Evolutionary conservation across 1,284 basidiomycete species (phyloP).

Genomic region (Mycosarcoma mackinlayi): DNA sequence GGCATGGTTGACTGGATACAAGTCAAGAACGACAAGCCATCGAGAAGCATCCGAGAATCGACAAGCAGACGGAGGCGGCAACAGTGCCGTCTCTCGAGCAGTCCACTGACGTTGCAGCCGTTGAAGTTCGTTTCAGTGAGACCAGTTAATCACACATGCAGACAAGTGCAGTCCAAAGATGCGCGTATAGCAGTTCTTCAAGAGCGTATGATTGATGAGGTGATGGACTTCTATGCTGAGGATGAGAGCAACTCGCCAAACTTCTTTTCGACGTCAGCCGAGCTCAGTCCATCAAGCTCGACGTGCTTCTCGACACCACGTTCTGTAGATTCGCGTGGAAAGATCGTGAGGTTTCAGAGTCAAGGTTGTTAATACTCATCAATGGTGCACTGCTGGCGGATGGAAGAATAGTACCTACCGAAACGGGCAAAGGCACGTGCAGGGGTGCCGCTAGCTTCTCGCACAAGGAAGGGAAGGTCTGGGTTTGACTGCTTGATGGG

Average conservation of each 20-base stretch:
- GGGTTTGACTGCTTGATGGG: conserved; percentile 66
- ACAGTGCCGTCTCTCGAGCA: too few species aligned
- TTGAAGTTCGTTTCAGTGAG: too few species aligned
- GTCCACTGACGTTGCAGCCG: too few species aligned
- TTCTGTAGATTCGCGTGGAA: conserved; percentile 38
- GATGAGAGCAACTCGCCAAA: conserved; percentile 57
- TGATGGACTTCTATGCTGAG: conserved; percentile 18
- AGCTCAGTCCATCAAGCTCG: conserved; percentile 62
- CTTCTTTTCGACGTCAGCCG: conserved; percentile 64
- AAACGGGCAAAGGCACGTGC: conserved; percentile 66
- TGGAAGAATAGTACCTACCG: conserved; percentile 49
- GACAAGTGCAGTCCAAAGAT: neutral
- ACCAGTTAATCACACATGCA: too few species aligned
- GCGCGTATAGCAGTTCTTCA: neutral
- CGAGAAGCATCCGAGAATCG: too few species aligned
- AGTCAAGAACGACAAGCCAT: too few species aligned
- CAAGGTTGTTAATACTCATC: too few species aligned
- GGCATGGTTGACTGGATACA: too few species aligned
- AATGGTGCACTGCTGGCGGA: neutral
- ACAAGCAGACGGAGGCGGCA: too few species aligned
- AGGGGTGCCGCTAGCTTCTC: conserved; percentile 63
- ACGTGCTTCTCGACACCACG: conserved; percentile 63
- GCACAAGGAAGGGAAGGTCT: conserved; percentile 64
- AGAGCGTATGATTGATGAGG: neutral
- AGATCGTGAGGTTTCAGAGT: neutral